Base-by-base conservation (phyloP, 2,329 filamentous ascomycete species). In the Arthrobotrys pseudoclavata region DNA sequence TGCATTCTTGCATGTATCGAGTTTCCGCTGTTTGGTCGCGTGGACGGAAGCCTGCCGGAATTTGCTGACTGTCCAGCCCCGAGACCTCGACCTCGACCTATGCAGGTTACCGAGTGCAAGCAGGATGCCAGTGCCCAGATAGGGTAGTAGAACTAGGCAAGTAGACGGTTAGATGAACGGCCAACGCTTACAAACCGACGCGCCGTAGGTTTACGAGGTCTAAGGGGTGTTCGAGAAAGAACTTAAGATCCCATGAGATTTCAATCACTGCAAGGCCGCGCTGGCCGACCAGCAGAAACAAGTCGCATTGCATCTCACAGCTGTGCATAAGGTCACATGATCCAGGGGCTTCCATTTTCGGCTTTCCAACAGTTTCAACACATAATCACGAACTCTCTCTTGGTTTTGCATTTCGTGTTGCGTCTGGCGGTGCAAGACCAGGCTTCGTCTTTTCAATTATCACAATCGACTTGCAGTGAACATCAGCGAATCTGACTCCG, bases 251-350 rank as follows among this genome's bases (percentile, higher is more conserved):
- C 13, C n/a, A 20, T 31, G 52, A 5, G 52, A 37, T 57, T 12
- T 22, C 52, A 13, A 40, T 57, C 18, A 10, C 42, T 45, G 42
- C 42, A 18, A 4, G 13, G 31, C 55, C 24, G 34, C 10, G 55
- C 55, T 60, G 34, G 55, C 26, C 52, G 22, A n/a, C 55, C 52
- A 57, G 29, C 55, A 42, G 9, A 60, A 60, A 60, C 31, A 24
- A n/a, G 18, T 60, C 55, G 55, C 55, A 60, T 60, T 60, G 55
- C 55, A 42, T 60, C 55, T 60, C 55, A 31, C 24, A 18, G 29
- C 52, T 42, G 10, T n/a, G 55, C 55, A 60, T 40, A 15, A 42
- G 13, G 10, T 60, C 55, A 60, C 55, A 42, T 60, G 55, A 60
- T 29, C 13, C 55, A 60, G 55, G 55, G 55, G 55, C 20, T 42